Base-by-base conservation (phyloP, 495 filamentous ascomycete species). In the Tuber umbilicatum region DNA sequence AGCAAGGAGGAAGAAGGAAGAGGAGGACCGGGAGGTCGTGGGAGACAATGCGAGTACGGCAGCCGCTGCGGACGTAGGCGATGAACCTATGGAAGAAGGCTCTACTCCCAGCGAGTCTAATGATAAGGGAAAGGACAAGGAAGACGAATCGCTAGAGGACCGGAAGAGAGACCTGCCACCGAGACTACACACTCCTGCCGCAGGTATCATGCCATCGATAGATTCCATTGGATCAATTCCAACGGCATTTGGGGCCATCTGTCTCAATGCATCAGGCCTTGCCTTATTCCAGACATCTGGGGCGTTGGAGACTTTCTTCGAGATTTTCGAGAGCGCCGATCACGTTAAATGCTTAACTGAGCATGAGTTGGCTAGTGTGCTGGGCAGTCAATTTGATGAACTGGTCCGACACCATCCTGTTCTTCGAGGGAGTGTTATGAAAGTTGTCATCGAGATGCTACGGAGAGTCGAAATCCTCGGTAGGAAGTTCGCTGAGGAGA, bases 321-420 rank as follows among this genome's bases (percentile, higher is more conserved):
- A 97, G 81, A 92, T 97, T 40, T 98, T 98, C 78, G 92, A 97
- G 83, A 97, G 91, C 76, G 90, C 93, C 7, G 89, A 90, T 5
- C 96, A 99, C 83, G 89, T 98, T 68, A 93, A 92, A 78, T 89
- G 88, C 76, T 86, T 98, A 87, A 84, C 87, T 50, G 94, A 97
- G 73, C 85, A 88, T 9, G 89, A 91, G n/a, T 84, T 90, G 43
- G 83, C 90, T 2, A 84, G 82, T 55, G 86, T 87, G 60, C 85
- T 98, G 60, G 95, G 96, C 35, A 88, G 87, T 9, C 91, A 91
- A 19, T 97, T 99, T 81, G 96, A 99, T 82, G 95, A 99, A 81
- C 86, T 99, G 73, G 91, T 94, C 41, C 90, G 95, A 31, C 95
- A 99, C 81, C 96, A 99, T 82, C 96, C 95, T 0, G 86, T 86